A percentile compares a stretch with the other conserved stretches of the same genome.
These are phyloP conservation scores for Botrytis squamosa DNA, from an alignment of 2,329 filamentous ascomycete species.

Conservation along the genomic window DNA sequence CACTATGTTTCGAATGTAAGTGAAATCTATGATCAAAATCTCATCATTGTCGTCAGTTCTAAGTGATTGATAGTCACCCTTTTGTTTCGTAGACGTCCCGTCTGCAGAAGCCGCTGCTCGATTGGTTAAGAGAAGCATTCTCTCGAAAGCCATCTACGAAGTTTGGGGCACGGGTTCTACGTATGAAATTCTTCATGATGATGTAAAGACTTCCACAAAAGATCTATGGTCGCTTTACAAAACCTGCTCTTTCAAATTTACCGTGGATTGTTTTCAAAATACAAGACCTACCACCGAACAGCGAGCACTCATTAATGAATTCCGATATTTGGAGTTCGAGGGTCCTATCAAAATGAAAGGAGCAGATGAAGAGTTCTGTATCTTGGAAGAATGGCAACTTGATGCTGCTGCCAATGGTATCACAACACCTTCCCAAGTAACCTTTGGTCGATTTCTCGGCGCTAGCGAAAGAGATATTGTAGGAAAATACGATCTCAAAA, in stretches of 20 bases:
- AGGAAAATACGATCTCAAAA: constrained; percentile 83
- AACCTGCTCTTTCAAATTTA: constrained; percentile 74
- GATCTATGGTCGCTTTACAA: constrained; percentile 67
- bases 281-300: constrained; percentile 64
- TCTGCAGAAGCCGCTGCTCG: constrained; percentile 62
- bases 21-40: constrained; percentile 24
- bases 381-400: constrained; percentile 79
- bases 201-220: constrained; percentile 57
- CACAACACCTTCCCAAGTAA: constrained; percentile 58
- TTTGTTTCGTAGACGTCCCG: constrained; percentile 72
- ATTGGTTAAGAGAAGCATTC: constrained; percentile 73
- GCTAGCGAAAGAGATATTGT: constrained; percentile 66
- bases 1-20: constrained; percentile 72
- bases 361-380: constrained; percentile 70
- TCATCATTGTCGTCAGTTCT: constrained; percentile 26
- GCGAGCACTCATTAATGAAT: constrained; percentile 75
- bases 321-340: constrained; percentile 73
- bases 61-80: constrained; percentile 65
- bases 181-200: constrained; percentile 66
- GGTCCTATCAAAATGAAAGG: constrained; percentile 76
- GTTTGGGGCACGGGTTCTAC: constrained; percentile 76
- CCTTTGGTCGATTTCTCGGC: constrained; percentile 71
- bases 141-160: constrained; percentile 81
- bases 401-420: constrained; percentile 49
- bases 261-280: constrained; percentile 77